Evolutionary conservation across 139 green algal genomes (phyloP), one percentile per base, ranked within the genome.

Genomic region (Eudorina sp.): DNA sequence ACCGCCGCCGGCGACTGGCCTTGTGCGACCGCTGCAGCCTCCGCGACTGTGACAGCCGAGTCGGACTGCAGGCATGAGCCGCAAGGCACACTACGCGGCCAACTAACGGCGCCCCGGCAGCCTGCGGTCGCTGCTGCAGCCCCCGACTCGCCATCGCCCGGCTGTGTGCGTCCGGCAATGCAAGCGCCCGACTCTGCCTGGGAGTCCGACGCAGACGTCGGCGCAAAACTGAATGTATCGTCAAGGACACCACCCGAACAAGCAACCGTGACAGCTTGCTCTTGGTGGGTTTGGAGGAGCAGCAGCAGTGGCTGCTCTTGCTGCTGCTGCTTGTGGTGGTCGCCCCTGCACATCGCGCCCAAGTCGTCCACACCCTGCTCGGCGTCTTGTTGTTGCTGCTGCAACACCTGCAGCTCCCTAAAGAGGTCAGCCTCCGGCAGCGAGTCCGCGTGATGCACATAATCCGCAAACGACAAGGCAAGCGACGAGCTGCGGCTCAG

Each of bases 401-500:
- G 41, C 70, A 58, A 21, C 41, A 16, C 19, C 41, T 78, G 40
- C 70, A 19, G 36, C n/a, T 81, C 70, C 43, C 41, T 13, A 41
- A 34, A 31, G 0, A 58, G 40, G 16, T 53, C 70, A 14, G 70
- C 1, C 21, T 79, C 70, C 9, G 8, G 0, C 6, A 79, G 43
- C 4, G 66, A 75, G 66, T 53, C n/a, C n/a, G n/a, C 70, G 43
- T 34, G 34, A 40, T 53, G 41, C 36, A 41, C 18, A 14, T 40
- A 53, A 41, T 79, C 70, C 21, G 70, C 31, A 27, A 79, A 79
- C 36, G 70, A 79, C 4, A 79, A 23, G 19, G 70, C 40, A 2
- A 79, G 40, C 19, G 70, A 79, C 18, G 70, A 79, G 70, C 21
- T 38, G 40, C 70, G 70, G 70, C 70, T 79, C 70, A 79, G 41